A percentile compares a stretch with the other conserved stretches of the same genome.
These are phyloP conservation scores for Cytospora paraplurivora DNA, from an alignment of 2,329 filamentous ascomycete genomes.

Conservation along the genomic window DNA sequence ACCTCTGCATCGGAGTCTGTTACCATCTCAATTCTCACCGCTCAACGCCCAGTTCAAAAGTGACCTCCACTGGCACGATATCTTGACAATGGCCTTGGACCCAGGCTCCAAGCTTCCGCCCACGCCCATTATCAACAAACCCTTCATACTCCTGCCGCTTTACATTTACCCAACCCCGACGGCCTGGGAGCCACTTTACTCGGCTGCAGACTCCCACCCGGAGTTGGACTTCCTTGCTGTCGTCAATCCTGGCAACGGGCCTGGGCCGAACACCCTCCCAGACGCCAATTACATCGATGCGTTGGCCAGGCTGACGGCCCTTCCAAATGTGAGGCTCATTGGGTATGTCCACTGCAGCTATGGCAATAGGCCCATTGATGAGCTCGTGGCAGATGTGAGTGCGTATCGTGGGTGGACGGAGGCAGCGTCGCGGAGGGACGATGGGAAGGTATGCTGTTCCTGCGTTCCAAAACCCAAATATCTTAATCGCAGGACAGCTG, in stretches of 20 bases:
- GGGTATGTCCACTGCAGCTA: slow-evolving; percentile 40
- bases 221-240: slow-evolving; percentile 36
- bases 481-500: not conserved
- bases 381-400: slow-evolving; percentile 43
- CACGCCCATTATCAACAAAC: slow-evolving; percentile 4
- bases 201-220: slow-evolving; percentile 32
- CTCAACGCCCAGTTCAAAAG: slow-evolving; percentile 4
- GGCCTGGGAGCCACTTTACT: slow-evolving; percentile 37
- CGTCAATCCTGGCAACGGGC: slow-evolving; percentile 39
- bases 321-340: slow-evolving; percentile 35
- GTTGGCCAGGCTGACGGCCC: slow-evolving; percentile 31
- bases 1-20: not conserved
- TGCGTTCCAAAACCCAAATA: no score
- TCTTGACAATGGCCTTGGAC: slow-evolving; percentile 10
- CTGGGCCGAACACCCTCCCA: slow-evolving; percentile 33
- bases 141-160: slow-evolving; percentile 37
- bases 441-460: slow-evolving; percentile 19
- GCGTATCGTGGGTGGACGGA: slow-evolving; percentile 48
- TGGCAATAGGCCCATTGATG: slow-evolving; percentile 31
- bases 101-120: slow-evolving; percentile 11
- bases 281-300: slow-evolving; percentile 37
- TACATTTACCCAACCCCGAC: slow-evolving; percentile 39
- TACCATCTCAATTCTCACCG: not conserved
- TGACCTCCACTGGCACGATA: not conserved
- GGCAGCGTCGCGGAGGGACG: slow-evolving; percentile 18